Percentiles rank a stretch among this genome's conserved stretches.
Conservation (phyloP, 176 grass and related monocot species). For the Musa itinerans region DNA sequence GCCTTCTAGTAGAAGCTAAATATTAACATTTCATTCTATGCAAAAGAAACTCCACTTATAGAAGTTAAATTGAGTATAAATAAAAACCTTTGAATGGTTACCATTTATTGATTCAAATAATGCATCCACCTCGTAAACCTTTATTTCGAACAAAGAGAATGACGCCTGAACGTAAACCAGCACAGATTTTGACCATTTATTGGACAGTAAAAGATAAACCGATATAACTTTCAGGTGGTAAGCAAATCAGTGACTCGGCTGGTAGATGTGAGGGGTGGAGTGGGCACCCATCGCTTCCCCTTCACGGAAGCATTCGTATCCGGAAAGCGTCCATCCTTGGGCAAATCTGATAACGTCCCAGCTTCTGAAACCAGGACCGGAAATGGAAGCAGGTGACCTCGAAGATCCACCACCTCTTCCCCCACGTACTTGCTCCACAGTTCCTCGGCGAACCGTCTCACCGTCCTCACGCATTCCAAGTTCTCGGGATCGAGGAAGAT, state of each 20-base stretch:
- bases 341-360: conserved; percentile 44
- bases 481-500: conserved; percentile 51
- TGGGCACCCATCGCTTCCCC: conserved; percentile 31
- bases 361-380: conserved; percentile 53
- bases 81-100: too few relatives aligned
- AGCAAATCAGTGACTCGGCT: neutral
- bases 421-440: conserved; percentile 56
- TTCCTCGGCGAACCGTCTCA: conserved; percentile 31
- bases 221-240: neutral
- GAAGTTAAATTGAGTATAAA: too few relatives aligned
- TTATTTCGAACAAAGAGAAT: too few relatives aligned
- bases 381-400: conserved; percentile 69
- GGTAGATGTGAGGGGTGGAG: neutral
- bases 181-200: too few relatives aligned
- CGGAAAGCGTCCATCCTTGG: conserved; percentile 55
- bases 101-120: too few relatives aligned
- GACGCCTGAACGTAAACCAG: too few relatives aligned
- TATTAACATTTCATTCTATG: too few relatives aligned
- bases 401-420: conserved; percentile 47
- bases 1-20: too few relatives aligned
- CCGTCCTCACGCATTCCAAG: conserved; percentile 51
- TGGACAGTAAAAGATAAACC: too few relatives aligned
- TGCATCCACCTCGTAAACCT: too few relatives aligned
- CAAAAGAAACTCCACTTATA: too few relatives aligned
- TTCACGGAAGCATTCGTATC: conserved; percentile 53